phyloP scores from a whole-genome alignment of 129 eudicot species.

The Ambrosia artemisiifolia region DNA sequence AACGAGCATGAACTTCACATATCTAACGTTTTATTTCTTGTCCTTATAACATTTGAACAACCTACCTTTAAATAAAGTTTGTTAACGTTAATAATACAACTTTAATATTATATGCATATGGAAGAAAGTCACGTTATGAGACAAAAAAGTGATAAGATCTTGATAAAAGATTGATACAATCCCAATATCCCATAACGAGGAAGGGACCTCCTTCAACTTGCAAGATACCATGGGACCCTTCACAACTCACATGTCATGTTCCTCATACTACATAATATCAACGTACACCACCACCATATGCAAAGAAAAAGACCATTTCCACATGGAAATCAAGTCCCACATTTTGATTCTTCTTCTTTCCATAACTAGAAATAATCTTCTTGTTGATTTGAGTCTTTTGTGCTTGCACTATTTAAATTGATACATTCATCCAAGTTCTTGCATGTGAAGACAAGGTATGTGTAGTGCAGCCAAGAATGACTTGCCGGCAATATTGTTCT shows the following conservation, averaged over 20 bases:
- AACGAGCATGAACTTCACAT: too few relatives aligned
- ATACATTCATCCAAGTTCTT: conserved; percentile 43
- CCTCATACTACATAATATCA: background rate
- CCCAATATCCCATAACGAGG: conserved; percentile 23
- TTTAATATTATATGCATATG: too few relatives aligned
- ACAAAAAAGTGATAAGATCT: conserved; percentile 26
- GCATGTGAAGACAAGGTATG: conserved; percentile 53
- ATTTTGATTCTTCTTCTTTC: conserved; percentile 5
- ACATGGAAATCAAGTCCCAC: conserved; percentile 26
- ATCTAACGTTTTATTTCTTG: too few relatives aligned
- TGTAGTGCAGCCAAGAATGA: conserved; percentile 84
- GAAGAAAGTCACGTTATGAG: background rate
- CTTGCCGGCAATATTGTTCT: conserved; percentile 48
- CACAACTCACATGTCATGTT: conserved; percentile 26
- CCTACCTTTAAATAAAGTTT: too few relatives aligned
- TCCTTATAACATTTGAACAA: too few relatives aligned
- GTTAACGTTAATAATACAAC: too few relatives aligned
- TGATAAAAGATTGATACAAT: conserved; percentile 24
- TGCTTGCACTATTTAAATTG: background rate
- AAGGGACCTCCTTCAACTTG: conserved; percentile 32
- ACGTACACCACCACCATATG: background rate
- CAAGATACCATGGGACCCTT: conserved; percentile 27
- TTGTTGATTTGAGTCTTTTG: background rate
- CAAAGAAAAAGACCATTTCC: conserved; percentile 11
- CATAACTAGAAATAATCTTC: conserved; percentile 8